A percentile compares a stretch with the other conserved stretches of the same genome.
Evolutionary conservation across 2,329 filamentous ascomycete species (phyloP).

Genomic region (Ceratocystis ficicola): DNA sequence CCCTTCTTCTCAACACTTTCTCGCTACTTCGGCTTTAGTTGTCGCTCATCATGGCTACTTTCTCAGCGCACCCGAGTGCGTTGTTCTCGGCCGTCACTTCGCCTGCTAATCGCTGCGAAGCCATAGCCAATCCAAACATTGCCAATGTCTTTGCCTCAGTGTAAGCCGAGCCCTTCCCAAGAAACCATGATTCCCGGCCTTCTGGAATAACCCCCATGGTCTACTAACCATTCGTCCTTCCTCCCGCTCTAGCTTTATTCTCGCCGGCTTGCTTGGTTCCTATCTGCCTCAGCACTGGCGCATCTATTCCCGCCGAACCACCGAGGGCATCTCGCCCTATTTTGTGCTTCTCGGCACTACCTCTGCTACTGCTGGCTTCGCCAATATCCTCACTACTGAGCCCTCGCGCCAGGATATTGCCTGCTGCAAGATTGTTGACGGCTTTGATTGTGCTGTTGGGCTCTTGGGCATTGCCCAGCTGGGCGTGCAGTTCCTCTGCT

Average conservation of each 20-base stretch:
- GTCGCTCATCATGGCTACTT: conserved; percentile 26
- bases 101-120: conserved; percentile 21
- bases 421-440: conserved; percentile 72
- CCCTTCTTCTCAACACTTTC: not conserved
- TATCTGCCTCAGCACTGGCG: conserved; percentile 92
- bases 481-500: conserved; percentile 82
- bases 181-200: not conserved
- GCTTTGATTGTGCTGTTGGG: conserved; percentile 72
- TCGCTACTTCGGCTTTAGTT: too few relatives aligned
- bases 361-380: conserved; percentile 75
- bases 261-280: conserved; percentile 78
- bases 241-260: conserved; percentile 45
- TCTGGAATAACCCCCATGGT: not conserved
- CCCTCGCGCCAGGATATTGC: conserved; percentile 68
- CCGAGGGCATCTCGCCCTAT: conserved; percentile 89
- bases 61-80: conserved; percentile 22
- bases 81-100: conserved; percentile 14
- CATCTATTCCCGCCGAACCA: conserved; percentile 73
- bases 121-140: conserved; percentile 22
- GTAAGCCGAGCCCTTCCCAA: conserved; percentile 14
- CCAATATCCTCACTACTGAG: conserved; percentile 83
- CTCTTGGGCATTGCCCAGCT: conserved; percentile 84
- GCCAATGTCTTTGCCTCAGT: conserved; percentile 22
- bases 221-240: not conserved
- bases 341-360: conserved; percentile 91